A percentile compares a stretch with the other conserved stretches of the same genome.
Conservation (phyloP, 1,139 yeast species). For the Zygoascus meyerae region DNA sequence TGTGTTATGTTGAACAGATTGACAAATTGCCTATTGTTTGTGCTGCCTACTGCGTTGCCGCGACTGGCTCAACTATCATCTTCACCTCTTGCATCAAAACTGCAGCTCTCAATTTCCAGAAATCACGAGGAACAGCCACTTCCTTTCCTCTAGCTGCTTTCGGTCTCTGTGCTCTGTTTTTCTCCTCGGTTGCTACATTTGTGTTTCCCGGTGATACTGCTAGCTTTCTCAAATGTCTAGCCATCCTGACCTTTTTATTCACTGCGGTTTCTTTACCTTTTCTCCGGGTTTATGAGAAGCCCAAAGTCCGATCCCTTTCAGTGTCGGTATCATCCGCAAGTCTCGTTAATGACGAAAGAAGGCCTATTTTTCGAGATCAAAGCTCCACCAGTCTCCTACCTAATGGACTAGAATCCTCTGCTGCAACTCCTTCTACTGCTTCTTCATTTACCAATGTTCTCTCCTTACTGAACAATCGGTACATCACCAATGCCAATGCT, state of each 20-base stretch:
- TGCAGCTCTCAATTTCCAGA: slow-evolving; percentile 34
- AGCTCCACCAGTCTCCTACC: neutral
- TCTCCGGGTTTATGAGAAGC: slow-evolving; percentile 20
- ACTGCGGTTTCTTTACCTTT: slow-evolving; percentile 27
- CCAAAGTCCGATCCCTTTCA: neutral
- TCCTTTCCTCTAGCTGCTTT: slow-evolving; percentile 35
- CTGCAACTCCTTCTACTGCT: neutral
- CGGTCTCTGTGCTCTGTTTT: slow-evolving; percentile 35
- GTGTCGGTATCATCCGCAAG: neutral
- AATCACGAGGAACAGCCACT: slow-evolving; percentile 32
- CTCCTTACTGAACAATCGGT: slow-evolving; percentile 1
- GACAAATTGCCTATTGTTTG: slow-evolving; percentile 24
- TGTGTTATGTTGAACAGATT: slow-evolving; percentile 22
- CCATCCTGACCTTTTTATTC: slow-evolving; percentile 27
- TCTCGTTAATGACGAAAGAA: neutral
- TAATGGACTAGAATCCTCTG: neutral
- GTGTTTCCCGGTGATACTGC: slow-evolving; percentile 31
- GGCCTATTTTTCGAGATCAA: neutral
- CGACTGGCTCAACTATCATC: slow-evolving; percentile 32
- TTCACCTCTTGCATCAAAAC: slow-evolving; percentile 32
- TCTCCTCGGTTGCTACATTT: slow-evolving; percentile 28
- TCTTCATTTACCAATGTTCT: slow-evolving; percentile 3
- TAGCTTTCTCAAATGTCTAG: slow-evolving; percentile 28
- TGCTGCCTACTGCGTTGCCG: slow-evolving; percentile 27
- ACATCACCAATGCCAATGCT: slow-evolving; percentile 6